Evolutionary conservation across 2,329 filamentous ascomycete species (phyloP).

Genomic region (Colletotrichum sp.): DNA sequence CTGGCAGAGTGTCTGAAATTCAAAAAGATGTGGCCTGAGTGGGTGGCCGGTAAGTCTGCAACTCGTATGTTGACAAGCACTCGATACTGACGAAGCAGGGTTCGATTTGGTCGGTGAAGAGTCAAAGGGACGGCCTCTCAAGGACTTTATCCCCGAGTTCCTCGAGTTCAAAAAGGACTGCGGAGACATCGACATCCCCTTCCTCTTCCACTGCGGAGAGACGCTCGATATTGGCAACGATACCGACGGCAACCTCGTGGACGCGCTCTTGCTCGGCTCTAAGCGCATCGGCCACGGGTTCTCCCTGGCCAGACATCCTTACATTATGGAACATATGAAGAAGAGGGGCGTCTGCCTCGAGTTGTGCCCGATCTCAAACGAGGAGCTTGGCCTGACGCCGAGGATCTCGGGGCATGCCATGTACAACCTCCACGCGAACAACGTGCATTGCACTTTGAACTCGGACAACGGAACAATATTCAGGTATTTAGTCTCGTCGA

Average conservation of each 20-base stretch:
- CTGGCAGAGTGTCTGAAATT: constrained; percentile 67
- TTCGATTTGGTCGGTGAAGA: constrained; percentile 77
- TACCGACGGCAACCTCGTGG: constrained; percentile 71
- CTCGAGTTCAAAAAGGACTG: constrained; percentile 62
- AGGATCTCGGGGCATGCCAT: constrained; percentile 69
- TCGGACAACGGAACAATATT: constrained; percentile 80
- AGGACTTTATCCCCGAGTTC: constrained; percentile 59
- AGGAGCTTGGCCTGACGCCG: constrained; percentile 73
- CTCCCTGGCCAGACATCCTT: constrained; percentile 69
- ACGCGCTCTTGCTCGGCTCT: constrained; percentile 68
- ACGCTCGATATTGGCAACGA: constrained; percentile 70
- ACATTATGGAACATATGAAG: constrained; percentile 71
- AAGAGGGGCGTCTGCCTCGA: constrained; percentile 72
- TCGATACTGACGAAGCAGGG: constrained; percentile 41
- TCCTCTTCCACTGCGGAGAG: constrained; percentile 80
- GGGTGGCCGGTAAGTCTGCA: constrained; percentile 65
- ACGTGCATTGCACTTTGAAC: constrained; percentile 75
- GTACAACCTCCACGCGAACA: constrained; percentile 72
- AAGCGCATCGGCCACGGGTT: constrained; percentile 79
- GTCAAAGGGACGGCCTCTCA: constrained; percentile 62
- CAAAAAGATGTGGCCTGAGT: constrained; percentile 59
- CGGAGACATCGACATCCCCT: constrained; percentile 64
- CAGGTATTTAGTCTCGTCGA: constrained; percentile 47
- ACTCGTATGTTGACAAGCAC: neutral
- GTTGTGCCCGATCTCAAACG: constrained; percentile 79